Base-by-base conservation (phyloP, 129 eudicot species). In the Logfia minima region DNA sequence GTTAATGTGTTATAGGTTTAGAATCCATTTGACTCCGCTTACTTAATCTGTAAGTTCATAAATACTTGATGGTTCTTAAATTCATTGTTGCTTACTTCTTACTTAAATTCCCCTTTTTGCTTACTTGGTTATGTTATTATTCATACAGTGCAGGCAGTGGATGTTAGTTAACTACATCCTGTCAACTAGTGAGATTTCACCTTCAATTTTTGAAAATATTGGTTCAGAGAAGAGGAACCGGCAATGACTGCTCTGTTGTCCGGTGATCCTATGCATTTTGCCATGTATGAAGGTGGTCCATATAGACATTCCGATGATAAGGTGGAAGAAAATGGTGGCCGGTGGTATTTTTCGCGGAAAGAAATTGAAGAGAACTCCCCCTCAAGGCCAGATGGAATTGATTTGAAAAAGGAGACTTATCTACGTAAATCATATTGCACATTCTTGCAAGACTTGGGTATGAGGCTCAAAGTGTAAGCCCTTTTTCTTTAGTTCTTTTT, bases 401-500 rank as follows among this genome's bases (percentile, higher is more conserved):
- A 93, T 79, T 77, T 93, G 82, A 93, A 93, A 87, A 93, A 88
- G 79, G 98, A 93, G 83, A 83, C 95, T 65, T 93, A 93, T 70
- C 71, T 93, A 67, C 90, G 98, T 81, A 93, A 90, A 90, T 87
- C 98, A 51, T 93, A 93, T 66, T 90, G 98, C 74, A 93, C 98
- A 26, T 93, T 93, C 65, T 83, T 93, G 81, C 98, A 93, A 77
- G 98, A 93, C 80, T 86, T 93, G 86, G 98, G 98, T 56, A 93
- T 93, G 98, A 84, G 96, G 71, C 98, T 93, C 14, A 93, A 93
- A 93, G 98, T 93, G 98, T 93, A 83, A 83, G 98, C 78, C 55
- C 65, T 59, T 51, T 29, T 77, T 3, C 67, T 72, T 78, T 21
- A 4, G 8, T 35, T 35, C 5, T 35, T 6, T 35, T 35, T 35